Evolutionary conservation across 768 basidiomycete species (phyloP).

Genomic region (Cyathus striatus): DNA sequence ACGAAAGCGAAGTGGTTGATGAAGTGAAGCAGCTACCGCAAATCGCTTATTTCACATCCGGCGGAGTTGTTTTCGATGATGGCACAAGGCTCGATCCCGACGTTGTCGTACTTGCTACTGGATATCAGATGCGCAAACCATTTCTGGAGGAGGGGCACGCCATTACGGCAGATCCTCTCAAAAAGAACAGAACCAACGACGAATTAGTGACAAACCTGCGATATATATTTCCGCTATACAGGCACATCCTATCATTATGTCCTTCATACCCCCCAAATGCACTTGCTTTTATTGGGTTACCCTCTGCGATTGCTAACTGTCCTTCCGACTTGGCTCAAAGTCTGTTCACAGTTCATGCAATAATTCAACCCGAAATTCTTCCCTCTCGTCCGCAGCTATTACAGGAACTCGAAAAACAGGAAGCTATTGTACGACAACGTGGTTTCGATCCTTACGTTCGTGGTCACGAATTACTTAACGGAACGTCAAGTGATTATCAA

Average conservation of each 20-base stretch:
- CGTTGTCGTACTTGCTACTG: constrained; percentile 46
- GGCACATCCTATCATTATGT: constrained; percentile 49
- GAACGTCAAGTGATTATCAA: constrained; percentile 33
- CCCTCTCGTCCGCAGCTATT: constrained; percentile 33
- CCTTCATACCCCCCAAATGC: constrained; percentile 41
- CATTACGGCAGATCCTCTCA: constrained; percentile 22
- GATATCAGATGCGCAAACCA: constrained; percentile 48
- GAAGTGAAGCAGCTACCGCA: constrained; percentile 31
- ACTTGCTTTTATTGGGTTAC: constrained; percentile 51
- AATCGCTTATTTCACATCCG: constrained; percentile 42
- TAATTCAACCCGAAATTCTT: constrained; percentile 36
- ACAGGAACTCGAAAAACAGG: constrained; percentile 31
- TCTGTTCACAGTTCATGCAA: constrained; percentile 37
- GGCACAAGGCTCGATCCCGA: constrained; percentile 38
- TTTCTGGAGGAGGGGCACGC: constrained; percentile 30
- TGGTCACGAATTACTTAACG: constrained; percentile 39
- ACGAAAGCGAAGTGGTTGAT: constrained; percentile 13
- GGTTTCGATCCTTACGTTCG: constrained; percentile 45
- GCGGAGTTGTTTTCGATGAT: constrained; percentile 42
- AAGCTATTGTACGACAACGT: constrained; percentile 29
- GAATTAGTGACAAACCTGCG: constrained; percentile 41
- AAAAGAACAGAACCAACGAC: constrained; percentile 19
- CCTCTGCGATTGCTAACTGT: constrained; percentile 40
- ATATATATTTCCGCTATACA: constrained; percentile 52
- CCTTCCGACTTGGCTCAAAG: constrained; percentile 48